Percentiles rank a stretch among this genome's conserved stretches.
Conservation (phyloP, 257 asterid species). For the Lithospermum erythrorhizon region DNA sequence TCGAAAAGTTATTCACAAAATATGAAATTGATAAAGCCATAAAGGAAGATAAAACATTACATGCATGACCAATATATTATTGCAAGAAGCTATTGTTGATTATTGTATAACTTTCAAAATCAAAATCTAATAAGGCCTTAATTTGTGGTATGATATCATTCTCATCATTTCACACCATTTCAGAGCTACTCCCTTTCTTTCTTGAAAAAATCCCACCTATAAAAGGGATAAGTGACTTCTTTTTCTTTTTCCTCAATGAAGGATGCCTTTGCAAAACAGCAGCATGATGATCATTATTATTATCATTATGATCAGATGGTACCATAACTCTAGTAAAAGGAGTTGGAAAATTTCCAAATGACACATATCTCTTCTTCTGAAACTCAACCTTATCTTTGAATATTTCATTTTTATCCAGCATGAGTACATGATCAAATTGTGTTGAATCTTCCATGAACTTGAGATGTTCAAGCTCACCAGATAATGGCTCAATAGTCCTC, state of each 20-base stretch:
- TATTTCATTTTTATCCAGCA: background rate
- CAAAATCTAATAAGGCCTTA: background rate
- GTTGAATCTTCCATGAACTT: slow-evolving; percentile 33
- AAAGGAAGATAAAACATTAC: too few species aligned
- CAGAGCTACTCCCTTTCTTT: slow-evolving; percentile 18
- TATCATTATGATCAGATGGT: slow-evolving; percentile 13
- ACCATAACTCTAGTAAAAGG: slow-evolving; percentile 20
- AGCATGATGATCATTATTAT: slow-evolving; percentile 4
- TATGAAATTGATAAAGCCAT: too few species aligned
- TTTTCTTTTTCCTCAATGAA: slow-evolving; percentile 54
- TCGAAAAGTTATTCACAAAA: too few species aligned
- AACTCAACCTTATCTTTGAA: slow-evolving; percentile 15
- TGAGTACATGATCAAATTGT: background rate
- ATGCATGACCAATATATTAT: too few species aligned
- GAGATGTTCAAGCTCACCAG: slow-evolving; percentile 30
- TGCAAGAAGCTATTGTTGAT: too few species aligned
- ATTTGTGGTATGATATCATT: too few species aligned
- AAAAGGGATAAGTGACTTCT: slow-evolving; percentile 34
- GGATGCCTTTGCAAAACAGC: slow-evolving; percentile 48
- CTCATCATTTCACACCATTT: slow-evolving; percentile 18
- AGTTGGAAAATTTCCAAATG: slow-evolving; percentile 40
- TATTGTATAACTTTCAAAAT: too few species aligned
- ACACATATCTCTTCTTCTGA: slow-evolving; percentile 58
- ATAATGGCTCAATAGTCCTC: slow-evolving; percentile 5
- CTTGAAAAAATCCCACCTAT: slow-evolving; percentile 21